These are phyloP conservation scores for Melampsora larici-populina DNA, from an alignment of 1,284 basidiomycete genomes.

Conservation along the genomic window DNA sequence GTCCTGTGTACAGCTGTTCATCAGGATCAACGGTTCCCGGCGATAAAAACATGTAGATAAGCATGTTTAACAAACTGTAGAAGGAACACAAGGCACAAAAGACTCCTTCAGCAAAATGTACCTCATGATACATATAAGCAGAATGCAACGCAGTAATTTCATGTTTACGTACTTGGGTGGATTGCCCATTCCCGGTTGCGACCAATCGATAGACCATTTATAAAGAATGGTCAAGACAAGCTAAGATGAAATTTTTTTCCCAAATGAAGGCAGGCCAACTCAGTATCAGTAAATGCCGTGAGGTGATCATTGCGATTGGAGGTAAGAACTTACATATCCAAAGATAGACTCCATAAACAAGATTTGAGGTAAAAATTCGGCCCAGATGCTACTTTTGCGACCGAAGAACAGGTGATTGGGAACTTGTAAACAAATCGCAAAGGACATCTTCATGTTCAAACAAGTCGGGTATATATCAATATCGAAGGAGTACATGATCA, in stretches of 20 bases:
- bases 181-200: conserved; percentile 19
- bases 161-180: conserved; percentile 62
- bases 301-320: background rate
- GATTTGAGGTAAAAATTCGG: conserved; percentile 39
- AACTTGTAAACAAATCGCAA: conserved; percentile 37
- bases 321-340: conserved; percentile 7
- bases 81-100: background rate
- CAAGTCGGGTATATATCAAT: conserved; percentile 39
- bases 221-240: conserved; percentile 28
- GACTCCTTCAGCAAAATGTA: conserved; percentile 11
- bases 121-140: no score
- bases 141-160: background rate
- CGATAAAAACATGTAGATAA: conserved; percentile 54
- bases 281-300: background rate
- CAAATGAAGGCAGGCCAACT: background rate
- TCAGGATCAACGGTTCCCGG: conserved; percentile 62
- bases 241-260: background rate
- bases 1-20: conserved; percentile 77
- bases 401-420: conserved; percentile 33
- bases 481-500: conserved; percentile 44
- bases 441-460: conserved; percentile 56
- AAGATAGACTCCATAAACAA: conserved; percentile 43
- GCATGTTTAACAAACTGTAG: conserved; percentile 47
- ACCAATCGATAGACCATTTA: conserved; percentile 35
- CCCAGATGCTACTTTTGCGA: conserved; percentile 33